phyloP scores from a whole-genome alignment of 2,329 filamentous ascomycete species.

The Colletotrichum liriopes region DNA sequence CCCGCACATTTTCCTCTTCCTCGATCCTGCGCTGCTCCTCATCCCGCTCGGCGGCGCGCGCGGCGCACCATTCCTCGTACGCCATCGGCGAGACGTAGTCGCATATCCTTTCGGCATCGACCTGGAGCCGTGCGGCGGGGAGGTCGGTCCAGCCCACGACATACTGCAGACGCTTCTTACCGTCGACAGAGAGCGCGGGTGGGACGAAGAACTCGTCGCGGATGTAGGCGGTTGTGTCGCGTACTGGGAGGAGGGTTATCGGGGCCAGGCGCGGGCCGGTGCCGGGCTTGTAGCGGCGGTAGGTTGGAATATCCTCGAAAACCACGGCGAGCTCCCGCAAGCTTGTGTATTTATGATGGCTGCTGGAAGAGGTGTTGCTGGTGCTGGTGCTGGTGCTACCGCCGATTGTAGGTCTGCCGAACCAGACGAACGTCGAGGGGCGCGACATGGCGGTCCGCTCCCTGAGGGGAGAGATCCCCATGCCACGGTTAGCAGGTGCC shows the following conservation, averaged over 20 bases:
- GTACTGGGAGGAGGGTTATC: slow-evolving; percentile 62
- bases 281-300: slow-evolving; percentile 56
- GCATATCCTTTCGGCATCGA: slow-evolving; percentile 64
- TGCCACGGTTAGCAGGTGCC: slow-evolving; percentile 4
- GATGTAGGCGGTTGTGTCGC: slow-evolving; percentile 72
- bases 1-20: slow-evolving; percentile 45
- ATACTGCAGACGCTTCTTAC: slow-evolving; percentile 65
- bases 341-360: neutral
- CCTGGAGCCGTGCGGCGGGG: slow-evolving; percentile 62
- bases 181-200: slow-evolving; percentile 51
- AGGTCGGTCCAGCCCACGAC: slow-evolving; percentile 70
- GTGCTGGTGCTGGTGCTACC: neutral
- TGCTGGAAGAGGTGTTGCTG: neutral
- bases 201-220: slow-evolving; percentile 67
- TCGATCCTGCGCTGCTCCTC: slow-evolving; percentile 52
- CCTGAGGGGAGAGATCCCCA: neutral
- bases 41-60: slow-evolving; percentile 60
- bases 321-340: slow-evolving; percentile 36
- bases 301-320: slow-evolving; percentile 34
- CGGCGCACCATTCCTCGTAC: slow-evolving; percentile 71
- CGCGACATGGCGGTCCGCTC: slow-evolving; percentile 32
- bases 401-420: slow-evolving; percentile 13
- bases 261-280: slow-evolving; percentile 64
- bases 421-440: slow-evolving; percentile 22
- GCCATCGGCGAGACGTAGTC: slow-evolving; percentile 72